These are phyloP conservation scores for Solanum aculeatissimum DNA, from an alignment of 305 asterid genomes.

Conservation along the genomic window DNA sequence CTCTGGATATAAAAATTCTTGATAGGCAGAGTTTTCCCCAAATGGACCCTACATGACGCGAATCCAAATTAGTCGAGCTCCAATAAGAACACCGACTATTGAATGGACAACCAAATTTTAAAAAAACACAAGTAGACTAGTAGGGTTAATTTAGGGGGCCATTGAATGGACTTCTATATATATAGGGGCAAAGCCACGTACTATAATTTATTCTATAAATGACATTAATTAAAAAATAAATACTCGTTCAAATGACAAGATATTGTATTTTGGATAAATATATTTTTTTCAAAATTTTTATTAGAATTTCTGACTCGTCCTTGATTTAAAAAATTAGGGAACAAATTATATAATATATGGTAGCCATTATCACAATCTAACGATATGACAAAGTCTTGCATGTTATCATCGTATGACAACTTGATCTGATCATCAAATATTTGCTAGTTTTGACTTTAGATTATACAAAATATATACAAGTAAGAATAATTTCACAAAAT, in stretches of 20 bases:
- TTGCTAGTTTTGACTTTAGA: neutral
- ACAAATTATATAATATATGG: neutral
- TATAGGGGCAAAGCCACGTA: neutral
- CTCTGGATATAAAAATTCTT: too few species aligned
- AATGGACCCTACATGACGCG: too few species aligned
- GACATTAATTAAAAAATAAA: neutral
- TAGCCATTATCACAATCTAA: neutral
- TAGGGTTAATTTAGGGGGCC: neutral
- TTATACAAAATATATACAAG: neutral
- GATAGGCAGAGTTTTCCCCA: too few species aligned
- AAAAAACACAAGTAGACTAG: neutral
- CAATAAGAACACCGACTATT: accelerated
- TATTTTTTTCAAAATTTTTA: neutral
- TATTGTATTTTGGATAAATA: neutral
- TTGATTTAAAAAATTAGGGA: too few species aligned
- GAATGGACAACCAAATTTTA: too few species aligned
- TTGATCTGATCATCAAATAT: neutral
- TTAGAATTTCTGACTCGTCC: neutral
- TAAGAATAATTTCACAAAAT: neutral
- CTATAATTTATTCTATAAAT: neutral
- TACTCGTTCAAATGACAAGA: neutral
- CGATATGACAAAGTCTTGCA: neutral
- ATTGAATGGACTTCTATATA: neutral
- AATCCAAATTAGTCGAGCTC: accelerated
- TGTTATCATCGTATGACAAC: neutral